Percentiles rank a stretch among this genome's conserved stretches.
Conservation (phyloP, 371 early-diverging fungal species). For the Rhizopus delemar region DNA sequence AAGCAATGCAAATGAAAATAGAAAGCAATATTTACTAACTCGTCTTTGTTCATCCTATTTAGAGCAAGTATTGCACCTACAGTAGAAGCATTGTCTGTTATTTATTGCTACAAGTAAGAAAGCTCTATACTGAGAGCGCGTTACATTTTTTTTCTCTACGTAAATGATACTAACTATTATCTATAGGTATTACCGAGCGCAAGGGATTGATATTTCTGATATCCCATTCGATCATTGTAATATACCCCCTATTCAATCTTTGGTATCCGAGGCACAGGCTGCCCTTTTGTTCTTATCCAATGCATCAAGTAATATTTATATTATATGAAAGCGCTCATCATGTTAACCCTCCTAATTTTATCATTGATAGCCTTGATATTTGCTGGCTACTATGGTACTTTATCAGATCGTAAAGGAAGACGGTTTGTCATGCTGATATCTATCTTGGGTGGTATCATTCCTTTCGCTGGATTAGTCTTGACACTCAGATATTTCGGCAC, state of each 20-base stretch:
- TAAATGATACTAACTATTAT: neutral
- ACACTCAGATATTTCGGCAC: constrained; percentile 24
- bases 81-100: constrained; percentile 34
- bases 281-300: constrained; percentile 31
- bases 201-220: constrained; percentile 8
- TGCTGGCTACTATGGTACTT: constrained; percentile 40
- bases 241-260: constrained; percentile 47
- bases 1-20: constrained; percentile 1
- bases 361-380: constrained; percentile 33
- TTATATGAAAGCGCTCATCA: neutral
- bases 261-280: constrained; percentile 39
- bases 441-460: constrained; percentile 26
- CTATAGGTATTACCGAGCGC: constrained; percentile 32
- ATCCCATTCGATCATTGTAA: constrained; percentile 38
- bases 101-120: constrained; percentile 41
- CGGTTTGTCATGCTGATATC: constrained; percentile 25
- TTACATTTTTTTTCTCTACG: neutral
- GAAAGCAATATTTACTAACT: neutral
- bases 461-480: constrained; percentile 20
- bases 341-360: neutral
- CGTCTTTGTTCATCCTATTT: constrained; percentile 2
- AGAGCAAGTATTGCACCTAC: constrained; percentile 36
- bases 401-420: constrained; percentile 50
- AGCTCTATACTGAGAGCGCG: neutral
- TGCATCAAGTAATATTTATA: constrained; percentile 28